A percentile compares a stretch with the other conserved stretches of the same genome.
phyloP scores from a whole-genome alignment of 257 asterid species.

The Schizonepeta tenuifolia region DNA sequence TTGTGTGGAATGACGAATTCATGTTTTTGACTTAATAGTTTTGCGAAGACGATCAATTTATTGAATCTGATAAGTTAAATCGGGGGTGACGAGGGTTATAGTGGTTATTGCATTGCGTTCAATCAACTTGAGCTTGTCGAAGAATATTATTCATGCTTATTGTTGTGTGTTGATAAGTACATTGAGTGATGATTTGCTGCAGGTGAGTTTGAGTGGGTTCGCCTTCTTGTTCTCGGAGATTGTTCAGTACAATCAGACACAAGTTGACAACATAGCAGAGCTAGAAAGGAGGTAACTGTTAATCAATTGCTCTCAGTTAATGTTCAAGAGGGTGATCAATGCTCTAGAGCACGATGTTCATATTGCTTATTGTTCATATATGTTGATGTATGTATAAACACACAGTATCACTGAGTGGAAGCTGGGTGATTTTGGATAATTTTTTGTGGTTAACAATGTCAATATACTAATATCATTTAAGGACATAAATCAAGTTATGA shows the following conservation, averaged over 20 bases:
- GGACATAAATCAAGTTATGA: not conserved
- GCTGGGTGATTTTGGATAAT: not conserved
- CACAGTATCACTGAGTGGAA: not conserved
- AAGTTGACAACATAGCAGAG: conserved; percentile 85
- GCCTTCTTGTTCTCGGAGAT: conserved; percentile 92
- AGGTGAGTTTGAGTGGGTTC: conserved; percentile 90
- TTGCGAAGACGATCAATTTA: not conserved
- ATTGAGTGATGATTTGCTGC: conserved; percentile 33
- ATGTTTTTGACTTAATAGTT: not conserved
- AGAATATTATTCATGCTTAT: not conserved
- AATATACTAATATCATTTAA: not conserved
- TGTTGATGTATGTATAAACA: not conserved
- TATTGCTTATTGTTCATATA: not conserved
- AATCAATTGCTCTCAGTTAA: not conserved
- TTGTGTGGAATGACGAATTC: not conserved
- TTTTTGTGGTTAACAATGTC: not conserved
- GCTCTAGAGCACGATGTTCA: not conserved
- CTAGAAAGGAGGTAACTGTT: conserved; percentile 64
- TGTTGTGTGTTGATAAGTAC: not conserved
- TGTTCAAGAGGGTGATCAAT: not conserved
- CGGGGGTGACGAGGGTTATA: not conserved
- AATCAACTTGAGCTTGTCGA: not conserved
- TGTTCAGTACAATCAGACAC: conserved; percentile 93
- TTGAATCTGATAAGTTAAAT: not conserved
- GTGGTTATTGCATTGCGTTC: not conserved